Evolutionary conservation across 805 yeast genomes (phyloP), one percentile per base, ranked within the genome.

Genomic region (Zygoascus flipseniorum): DNA sequence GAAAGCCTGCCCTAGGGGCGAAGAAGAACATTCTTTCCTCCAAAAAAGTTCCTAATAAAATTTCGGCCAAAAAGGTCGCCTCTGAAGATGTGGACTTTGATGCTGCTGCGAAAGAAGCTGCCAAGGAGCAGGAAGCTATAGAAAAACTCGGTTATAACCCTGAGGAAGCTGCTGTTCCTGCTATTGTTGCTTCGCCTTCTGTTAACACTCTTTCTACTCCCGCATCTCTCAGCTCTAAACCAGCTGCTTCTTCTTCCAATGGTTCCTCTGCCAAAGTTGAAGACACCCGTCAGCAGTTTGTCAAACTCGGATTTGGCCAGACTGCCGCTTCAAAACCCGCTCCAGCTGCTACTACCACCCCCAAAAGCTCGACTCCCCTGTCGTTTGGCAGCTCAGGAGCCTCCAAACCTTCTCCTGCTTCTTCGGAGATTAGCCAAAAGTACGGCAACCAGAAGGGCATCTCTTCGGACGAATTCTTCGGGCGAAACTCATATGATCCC

Each of bases 401-500:
- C 9, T 23, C 28, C 28, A 11, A 11, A 31, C 54, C 52, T 14
- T 41, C 55, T 2, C 20, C 51, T 43, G 31, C 59, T 13, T 60
- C 66, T 44, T 16, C 41, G 5, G 71, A 64, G 52, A 60, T 66
- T 13, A 65, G 65, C 9, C 63, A 60, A 63, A 87, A 89, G 72
- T 93, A 79, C 66, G 97, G 97, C 53, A 74, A 73, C 43, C 97
- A 90, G 68, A 92, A 88, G 77, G 96, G 90, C 48, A 93, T 93
- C 58, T 93, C 98, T 0, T 90, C 97, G 1, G 98, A 93, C 70
- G 95, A 90, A 72, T 81, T 80, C 64, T 93, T 93, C 69, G 97
- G 97, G 18, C 83, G 96, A 64, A 92, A 90, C 44, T 73, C 82
- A 26, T 88, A 79, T 64, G 97, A 89, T 63, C 85, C 86, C 59